Evolutionary conservation across 495 filamentous ascomycete species (phyloP), one percentile per base, ranked within the genome.

Genomic region (Hypoxylon intermedium): DNA sequence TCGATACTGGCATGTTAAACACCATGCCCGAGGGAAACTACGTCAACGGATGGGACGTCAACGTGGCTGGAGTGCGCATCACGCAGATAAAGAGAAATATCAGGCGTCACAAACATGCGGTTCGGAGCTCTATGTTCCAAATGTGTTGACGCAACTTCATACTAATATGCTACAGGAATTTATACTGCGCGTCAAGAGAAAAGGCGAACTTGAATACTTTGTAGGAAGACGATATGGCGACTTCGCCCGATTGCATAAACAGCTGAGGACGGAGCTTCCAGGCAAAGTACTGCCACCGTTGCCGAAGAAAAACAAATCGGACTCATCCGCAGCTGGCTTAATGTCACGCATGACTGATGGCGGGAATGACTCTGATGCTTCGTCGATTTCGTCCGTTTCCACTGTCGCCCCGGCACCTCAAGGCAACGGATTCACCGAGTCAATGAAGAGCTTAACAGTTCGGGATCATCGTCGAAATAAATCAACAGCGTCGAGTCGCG

Each of bases 21-120:
- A 93, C 93, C 43, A 78, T 91, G 63, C 95, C 94, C 0, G 91
- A 97, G 72, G 95, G 94, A 0, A 85, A 96, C 74, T 85, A 87
- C 51, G 88, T 95, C 43, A 90, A 98, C 74, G 92, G 91, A 6
- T 98, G 94, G 94, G 93, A 97, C 73, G 85, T 98, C 57, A 98
- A 98, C 76, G 89, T 98, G 48, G 93, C 92, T 13, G 91, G 88
- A 20, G 94, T 98, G 41, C 83, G 93, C 42, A 88, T 89, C 1
- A 89, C 83, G 3, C 85, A 82, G 16, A 78, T 91, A 30, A 94
- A 93, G 81, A 85, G 92, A 68, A 96, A 93, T 30, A 84, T 98
- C 24, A 79, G 94, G 44, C 86, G 93, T 65, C 95, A 97, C 72
- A 88, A 90, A 67, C 95, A 98, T 79, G 91, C 94, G 49, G 92